A percentile compares a stretch with the other conserved stretches of the same genome.
These are phyloP conservation scores for Xylariaceae sp. DNA, from an alignment of 2,329 filamentous ascomycete species.

Conservation along the genomic window DNA sequence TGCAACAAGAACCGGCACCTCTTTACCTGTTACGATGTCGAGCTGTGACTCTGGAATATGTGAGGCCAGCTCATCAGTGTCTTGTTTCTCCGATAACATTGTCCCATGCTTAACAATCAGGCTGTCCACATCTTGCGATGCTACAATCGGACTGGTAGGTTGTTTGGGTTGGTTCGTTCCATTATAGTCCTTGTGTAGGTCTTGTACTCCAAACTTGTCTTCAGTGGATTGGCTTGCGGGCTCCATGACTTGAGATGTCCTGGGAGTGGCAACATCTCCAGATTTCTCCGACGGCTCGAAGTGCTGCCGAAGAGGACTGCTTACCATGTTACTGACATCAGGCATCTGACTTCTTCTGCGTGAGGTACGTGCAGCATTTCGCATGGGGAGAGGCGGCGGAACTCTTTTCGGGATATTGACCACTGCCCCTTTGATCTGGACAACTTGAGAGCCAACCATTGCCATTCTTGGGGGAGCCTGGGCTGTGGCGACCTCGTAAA, in stretches of 20 bases:
- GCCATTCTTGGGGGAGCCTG: slow-evolving; percentile 57
- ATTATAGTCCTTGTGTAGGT: not conserved
- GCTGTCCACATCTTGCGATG: slow-evolving; percentile 1
- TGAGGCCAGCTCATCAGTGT: slow-evolving; percentile 2
- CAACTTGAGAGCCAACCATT: slow-evolving; percentile 61
- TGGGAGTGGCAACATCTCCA: slow-evolving; percentile 22
- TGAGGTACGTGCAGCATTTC: slow-evolving; percentile 68
- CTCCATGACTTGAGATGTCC: slow-evolving; percentile 15
- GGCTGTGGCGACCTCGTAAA: slow-evolving; percentile 64
- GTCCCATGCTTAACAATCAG: slow-evolving; percentile 4
- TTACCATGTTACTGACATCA: slow-evolving; percentile 49
- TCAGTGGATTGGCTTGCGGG: not conserved
- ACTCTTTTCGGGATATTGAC: slow-evolving; percentile 81
- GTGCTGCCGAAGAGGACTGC: slow-evolving; percentile 51
- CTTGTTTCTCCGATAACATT: slow-evolving; percentile 15
- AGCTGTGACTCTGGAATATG: slow-evolving; percentile 13
- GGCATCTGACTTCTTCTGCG: slow-evolving; percentile 57
- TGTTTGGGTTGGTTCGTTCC: slow-evolving; percentile 1
- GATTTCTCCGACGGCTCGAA: slow-evolving; percentile 35
- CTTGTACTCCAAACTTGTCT: not conserved
- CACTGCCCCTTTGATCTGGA: slow-evolving; percentile 71
- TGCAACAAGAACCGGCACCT: slow-evolving; percentile 21
- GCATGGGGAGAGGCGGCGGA: slow-evolving; percentile 72
- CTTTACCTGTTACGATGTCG: slow-evolving; percentile 13
- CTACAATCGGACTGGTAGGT: slow-evolving; percentile 8